Evolutionary conservation across 129 eudicot species (phyloP).

Genomic region (Flaveria bidentis): DNA sequence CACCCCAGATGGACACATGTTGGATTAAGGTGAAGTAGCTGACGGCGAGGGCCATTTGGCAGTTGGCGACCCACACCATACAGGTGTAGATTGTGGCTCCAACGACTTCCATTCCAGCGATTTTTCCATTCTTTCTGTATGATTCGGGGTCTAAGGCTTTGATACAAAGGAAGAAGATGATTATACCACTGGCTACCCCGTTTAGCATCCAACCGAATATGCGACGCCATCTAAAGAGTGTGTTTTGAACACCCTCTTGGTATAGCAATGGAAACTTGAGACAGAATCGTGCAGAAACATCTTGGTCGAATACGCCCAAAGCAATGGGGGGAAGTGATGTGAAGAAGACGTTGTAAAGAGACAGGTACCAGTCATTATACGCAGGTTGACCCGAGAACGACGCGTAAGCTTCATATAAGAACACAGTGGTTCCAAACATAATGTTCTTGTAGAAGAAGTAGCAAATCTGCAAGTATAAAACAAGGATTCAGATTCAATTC

Average conservation of each 20-base stretch:
- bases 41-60: slow-evolving; percentile 84
- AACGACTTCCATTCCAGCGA: slow-evolving; percentile 54
- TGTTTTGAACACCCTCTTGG: slow-evolving; percentile 93
- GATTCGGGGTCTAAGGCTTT: slow-evolving; percentile 53
- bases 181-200: slow-evolving; percentile 59
- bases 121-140: slow-evolving; percentile 54
- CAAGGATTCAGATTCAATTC: slow-evolving; percentile 17
- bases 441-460: slow-evolving; percentile 89
- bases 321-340: slow-evolving; percentile 94
- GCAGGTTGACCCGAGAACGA: slow-evolving; percentile 92
- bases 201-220: slow-evolving; percentile 92
- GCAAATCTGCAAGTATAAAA: slow-evolving; percentile 63
- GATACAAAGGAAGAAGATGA: slow-evolving; percentile 66
- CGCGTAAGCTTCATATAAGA: slow-evolving; percentile 69
- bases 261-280: slow-evolving; percentile 86
- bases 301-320: slow-evolving; percentile 90
- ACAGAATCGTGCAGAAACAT: slow-evolving; percentile 79
- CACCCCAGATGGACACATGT: slow-evolving; percentile 85
- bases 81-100: slow-evolving; percentile 84
- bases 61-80: slow-evolving; percentile 82
- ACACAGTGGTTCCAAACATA: slow-evolving; percentile 75
- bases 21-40: slow-evolving; percentile 88
- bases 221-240: slow-evolving; percentile 86
- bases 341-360: slow-evolving; percentile 92
- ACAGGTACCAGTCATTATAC: slow-evolving; percentile 85